Base-by-base conservation (phyloP, 2,329 filamentous ascomycete species). In the Penicillium sp. region DNA sequence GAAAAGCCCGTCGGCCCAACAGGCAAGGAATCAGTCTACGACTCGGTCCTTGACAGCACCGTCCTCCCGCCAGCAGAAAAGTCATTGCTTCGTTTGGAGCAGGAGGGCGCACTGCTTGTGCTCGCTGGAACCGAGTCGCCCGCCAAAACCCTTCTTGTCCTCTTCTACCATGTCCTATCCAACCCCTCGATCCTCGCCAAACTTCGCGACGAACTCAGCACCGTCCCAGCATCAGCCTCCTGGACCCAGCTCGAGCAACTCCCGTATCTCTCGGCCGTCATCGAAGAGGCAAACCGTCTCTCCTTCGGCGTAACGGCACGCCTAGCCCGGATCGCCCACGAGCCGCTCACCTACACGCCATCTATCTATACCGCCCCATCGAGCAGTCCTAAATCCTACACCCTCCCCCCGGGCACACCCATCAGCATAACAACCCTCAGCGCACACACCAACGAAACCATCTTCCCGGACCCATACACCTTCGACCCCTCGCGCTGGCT, bases 401-500 rank as follows among this genome's bases (percentile, higher is more conserved):
- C 11, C 5, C 59, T 69, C 16, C 67, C 66, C 3, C 64, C 43
- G 0, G 62, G 67, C n/a, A 76, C 72, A 0, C 68, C 67, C 3
- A 47, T 75, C 7, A 71, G 70, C 24, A 74, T 72, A 62, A 72
- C 68, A 0, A 71, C 72, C 9, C 63, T 70, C 2, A 68, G 72
- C 28, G 56, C 74, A 21, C 68, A 62, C 47, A 60, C 60, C 4
- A 57, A 59, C 5, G 49, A 59, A 63, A 21, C 68, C 2, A 67
- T 75, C 26, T 77, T 77, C 63, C 72, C 71, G 0, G 54, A 71
- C 14, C 66, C 69, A 2, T 55, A 61, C 16, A 33, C 52, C 0
- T 78, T 74, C 52, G 63, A 71, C 3, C 74, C 75, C 0, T 71
- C 77, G 55, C 69, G 75, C 30, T 78, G 75, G 74, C 62, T 77